Base-by-base conservation (phyloP, 192 early-diverging fungal genomes). In the Backusella tarrabulga region DNA sequence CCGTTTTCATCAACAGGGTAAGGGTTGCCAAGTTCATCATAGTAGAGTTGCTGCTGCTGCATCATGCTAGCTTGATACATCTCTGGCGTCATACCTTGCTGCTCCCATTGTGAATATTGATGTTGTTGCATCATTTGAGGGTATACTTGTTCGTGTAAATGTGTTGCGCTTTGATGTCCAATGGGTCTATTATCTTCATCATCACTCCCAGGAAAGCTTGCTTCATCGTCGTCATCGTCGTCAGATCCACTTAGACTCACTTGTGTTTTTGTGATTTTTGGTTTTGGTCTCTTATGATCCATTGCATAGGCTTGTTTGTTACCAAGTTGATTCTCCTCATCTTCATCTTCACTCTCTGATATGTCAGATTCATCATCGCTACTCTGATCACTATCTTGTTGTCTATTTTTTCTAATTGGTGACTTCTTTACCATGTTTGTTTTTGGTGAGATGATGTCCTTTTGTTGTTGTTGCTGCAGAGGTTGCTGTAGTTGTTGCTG, bases 1-100 rank as follows among this genome's bases (percentile, higher is more conserved):
- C 73, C 80, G 41, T 82, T 77, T 35, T 75, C 80, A 42, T 74
- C 69, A 32, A 42, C 23, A 26, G 42, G 50, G 19, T 74, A 29
- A 29, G 74, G 34, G 4, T 60, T 67, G 34, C 66, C 77, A 68
- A 46, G 4, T 36, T 40, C 36, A 8, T 36, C 71, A 4, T 72
- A 32, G 9, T 46, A 38, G 26, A 63, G 56, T 5, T 63, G 56
- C 23, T 46, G 56, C 41, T 78, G 60, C 14, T 46, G 19, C 71
- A 72, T 72, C 26, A 40, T 32, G 11, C 21, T 11, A n/a, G 67
- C 35, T 12, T 36, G 74, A 19, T 67, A 72, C 72, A 63, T 63
- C 23, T 63, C 56, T 11, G 23, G 9, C 0, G 21, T 3, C 56
- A 68, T 34, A 14, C 71, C 63, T 3, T 34, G 17, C 19, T 50